Percentiles rank a stretch among this genome's conserved stretches.
phyloP scores from a whole-genome alignment of 2,329 filamentous ascomycete species.

The Fusarium kyushuense region DNA sequence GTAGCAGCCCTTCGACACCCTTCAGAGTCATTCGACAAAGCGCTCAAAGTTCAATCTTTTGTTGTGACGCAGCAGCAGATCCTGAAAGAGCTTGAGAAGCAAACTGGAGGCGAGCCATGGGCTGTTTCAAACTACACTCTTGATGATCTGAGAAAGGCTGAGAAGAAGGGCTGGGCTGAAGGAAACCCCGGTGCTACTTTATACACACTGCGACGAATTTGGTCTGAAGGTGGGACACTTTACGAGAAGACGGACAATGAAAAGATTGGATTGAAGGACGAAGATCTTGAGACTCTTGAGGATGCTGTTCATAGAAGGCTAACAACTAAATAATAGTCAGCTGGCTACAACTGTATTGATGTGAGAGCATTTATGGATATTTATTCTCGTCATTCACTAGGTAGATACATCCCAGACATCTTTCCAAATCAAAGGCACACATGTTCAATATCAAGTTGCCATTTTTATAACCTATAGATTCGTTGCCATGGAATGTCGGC shows the following conservation, averaged over 20 bases:
- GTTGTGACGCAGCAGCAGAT: constrained; percentile 73
- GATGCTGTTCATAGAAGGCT: constrained; percentile 37
- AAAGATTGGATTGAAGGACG: constrained; percentile 62
- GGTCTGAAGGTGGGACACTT: constrained; percentile 77
- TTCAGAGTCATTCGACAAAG: constrained; percentile 63
- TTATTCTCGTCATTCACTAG: neutral
- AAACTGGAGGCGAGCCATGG: constrained; percentile 66
- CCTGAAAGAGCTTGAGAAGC: constrained; percentile 74
- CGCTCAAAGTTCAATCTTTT: constrained; percentile 78
- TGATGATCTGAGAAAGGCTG: constrained; percentile 64
- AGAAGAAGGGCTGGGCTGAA: constrained; percentile 69
- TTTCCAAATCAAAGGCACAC: neutral
- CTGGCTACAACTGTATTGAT: no score
- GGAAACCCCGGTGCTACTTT: constrained; percentile 64
- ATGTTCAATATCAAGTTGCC: neutral
- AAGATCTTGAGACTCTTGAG: constrained; percentile 65
- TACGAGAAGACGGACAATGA: constrained; percentile 77
- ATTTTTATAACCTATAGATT: neutral
- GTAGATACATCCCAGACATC: neutral
- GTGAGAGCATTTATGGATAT: neutral
- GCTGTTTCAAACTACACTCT: constrained; percentile 56
- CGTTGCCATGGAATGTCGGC: constrained; percentile 5
- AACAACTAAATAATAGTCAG: constrained; percentile 32
- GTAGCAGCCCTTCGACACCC: constrained; percentile 71
- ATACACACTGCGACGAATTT: constrained; percentile 75